A percentile compares a stretch with the other conserved stretches of the same genome.
phyloP scores from a whole-genome alignment of 495 filamentous ascomycete species.

The Hyaloscypha finlandica region DNA sequence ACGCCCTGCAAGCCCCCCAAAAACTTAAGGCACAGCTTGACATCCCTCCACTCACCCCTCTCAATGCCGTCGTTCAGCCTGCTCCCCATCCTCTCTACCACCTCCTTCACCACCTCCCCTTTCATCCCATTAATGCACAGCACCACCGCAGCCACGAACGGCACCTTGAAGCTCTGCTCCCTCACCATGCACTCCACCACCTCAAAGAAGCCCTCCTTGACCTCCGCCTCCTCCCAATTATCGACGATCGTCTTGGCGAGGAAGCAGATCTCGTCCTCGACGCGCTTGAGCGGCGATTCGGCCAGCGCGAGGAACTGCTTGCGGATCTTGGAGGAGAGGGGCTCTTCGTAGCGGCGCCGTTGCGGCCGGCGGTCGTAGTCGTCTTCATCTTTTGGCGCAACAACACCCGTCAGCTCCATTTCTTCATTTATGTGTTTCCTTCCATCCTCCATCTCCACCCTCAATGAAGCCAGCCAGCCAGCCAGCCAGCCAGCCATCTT shows the following conservation, averaged over 20 bases:
- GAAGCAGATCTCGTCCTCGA: conserved; percentile 75
- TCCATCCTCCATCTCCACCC: not conserved
- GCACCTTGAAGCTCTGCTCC: conserved; percentile 96
- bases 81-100: conserved; percentile 60
- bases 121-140: conserved; percentile 74
- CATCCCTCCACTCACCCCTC: conserved; percentile 79
- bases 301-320: conserved; percentile 81
- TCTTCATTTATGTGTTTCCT: not conserved
- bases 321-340: conserved; percentile 71
- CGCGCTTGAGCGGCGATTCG: conserved; percentile 77
- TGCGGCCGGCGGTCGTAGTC: conserved; percentile 75
- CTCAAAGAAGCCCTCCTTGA: conserved; percentile 68
- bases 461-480: not conserved
- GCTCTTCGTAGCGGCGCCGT: conserved; percentile 78
- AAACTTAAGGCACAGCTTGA: conserved; percentile 88
- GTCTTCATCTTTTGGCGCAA: conserved; percentile 58
- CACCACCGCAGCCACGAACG: conserved; percentile 82
- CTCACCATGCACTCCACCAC: conserved; percentile 72
- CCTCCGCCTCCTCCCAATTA: conserved; percentile 77
- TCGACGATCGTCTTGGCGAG: conserved; percentile 78
- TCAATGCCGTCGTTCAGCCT: conserved; percentile 62
- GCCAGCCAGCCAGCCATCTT: too few species aligned
- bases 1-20: conserved; percentile 78
- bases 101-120: conserved; percentile 63
- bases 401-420: conserved; percentile 19